A percentile compares a stretch with the other conserved stretches of the same genome.
Evolutionary conservation across 345 rosid genomes (phyloP).

Genomic region (Pugionium dolabratum): DNA sequence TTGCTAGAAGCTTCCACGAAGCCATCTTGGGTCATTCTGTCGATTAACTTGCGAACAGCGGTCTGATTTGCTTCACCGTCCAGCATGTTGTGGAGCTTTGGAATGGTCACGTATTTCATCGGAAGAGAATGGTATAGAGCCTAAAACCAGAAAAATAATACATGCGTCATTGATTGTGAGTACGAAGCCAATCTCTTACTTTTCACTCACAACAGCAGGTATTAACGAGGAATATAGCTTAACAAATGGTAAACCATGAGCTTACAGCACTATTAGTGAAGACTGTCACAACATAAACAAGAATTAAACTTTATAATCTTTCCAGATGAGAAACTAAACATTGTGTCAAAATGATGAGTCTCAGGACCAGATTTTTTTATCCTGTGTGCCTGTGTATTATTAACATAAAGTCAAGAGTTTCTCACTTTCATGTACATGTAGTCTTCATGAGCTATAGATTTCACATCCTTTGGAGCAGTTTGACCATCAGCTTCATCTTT

Average conservation of each 20-base stretch:
- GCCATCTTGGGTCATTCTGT: conserved; percentile 78
- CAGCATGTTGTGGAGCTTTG: conserved; percentile 78
- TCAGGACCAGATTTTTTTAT: conserved; percentile 7
- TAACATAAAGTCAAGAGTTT: conserved; percentile 10
- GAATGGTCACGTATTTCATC: conserved; percentile 63
- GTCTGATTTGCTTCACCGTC: conserved; percentile 71
- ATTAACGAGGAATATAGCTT: too few species aligned
- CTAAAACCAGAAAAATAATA: conserved; percentile 23
- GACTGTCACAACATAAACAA: too few species aligned
- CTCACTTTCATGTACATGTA: conserved; percentile 78
- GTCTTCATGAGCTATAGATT: conserved; percentile 53
- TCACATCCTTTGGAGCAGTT: conserved; percentile 39
- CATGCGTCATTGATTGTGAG: too few species aligned
- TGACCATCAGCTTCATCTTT: conserved; percentile 72
- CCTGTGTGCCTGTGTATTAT: not conserved
- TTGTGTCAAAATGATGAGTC: not conserved
- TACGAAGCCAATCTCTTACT: too few species aligned
- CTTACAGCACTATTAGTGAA: too few species aligned
- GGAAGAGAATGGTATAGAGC: conserved; percentile 86
- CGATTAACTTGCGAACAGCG: conserved; percentile 64
- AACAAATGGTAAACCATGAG: too few species aligned
- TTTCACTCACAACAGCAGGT: too few species aligned
- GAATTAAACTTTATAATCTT: too few species aligned
- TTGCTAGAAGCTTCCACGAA: conserved; percentile 70
- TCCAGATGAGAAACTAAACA: too few species aligned